Percentiles rank a stretch among this genome's conserved stretches.
These are phyloP conservation scores for Skeletonema potamos DNA, from an alignment of 108 stramenopile genomes.

Conservation along the genomic window DNA sequence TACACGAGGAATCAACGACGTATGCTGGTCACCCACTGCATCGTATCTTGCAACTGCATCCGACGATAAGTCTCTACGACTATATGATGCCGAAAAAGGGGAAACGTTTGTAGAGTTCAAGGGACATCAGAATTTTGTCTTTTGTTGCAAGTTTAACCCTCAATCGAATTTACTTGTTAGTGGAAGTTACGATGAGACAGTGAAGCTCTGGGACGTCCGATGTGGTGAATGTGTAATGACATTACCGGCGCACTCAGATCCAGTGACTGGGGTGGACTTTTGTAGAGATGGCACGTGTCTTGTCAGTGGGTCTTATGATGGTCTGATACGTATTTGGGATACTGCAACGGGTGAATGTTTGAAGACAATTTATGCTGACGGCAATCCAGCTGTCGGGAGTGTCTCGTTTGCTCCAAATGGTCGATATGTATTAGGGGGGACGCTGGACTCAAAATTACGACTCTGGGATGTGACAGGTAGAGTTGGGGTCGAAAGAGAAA, in stretches of 20 bases:
- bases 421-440: constrained; percentile 81
- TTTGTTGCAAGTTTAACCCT: constrained; percentile 84
- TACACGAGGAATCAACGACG: constrained; percentile 84
- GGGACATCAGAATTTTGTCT: constrained; percentile 92
- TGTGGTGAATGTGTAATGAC: constrained; percentile 89
- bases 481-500: constrained; percentile 31
- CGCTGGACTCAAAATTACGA: constrained; percentile 76
- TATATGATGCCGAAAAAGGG: constrained; percentile 81
- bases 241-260: constrained; percentile 94
- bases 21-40: constrained; percentile 68
- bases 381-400: constrained; percentile 82
- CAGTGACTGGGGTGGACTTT: constrained; percentile 91
- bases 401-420: constrained; percentile 93
- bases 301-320: constrained; percentile 86
- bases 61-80: constrained; percentile 89
- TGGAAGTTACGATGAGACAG: constrained; percentile 93
- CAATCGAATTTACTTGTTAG: constrained; percentile 75
- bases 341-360: constrained; percentile 92
- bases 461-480: constrained; percentile 71
- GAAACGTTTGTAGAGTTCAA: constrained; percentile 85
- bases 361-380: constrained; percentile 93
- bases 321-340: constrained; percentile 95
- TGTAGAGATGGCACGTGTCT: constrained; percentile 89
- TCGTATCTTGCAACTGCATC: constrained; percentile 84
- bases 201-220: constrained; percentile 95